Conservation (phyloP, 179 eudicot species). For the Heliamphora pulchella region DNA sequence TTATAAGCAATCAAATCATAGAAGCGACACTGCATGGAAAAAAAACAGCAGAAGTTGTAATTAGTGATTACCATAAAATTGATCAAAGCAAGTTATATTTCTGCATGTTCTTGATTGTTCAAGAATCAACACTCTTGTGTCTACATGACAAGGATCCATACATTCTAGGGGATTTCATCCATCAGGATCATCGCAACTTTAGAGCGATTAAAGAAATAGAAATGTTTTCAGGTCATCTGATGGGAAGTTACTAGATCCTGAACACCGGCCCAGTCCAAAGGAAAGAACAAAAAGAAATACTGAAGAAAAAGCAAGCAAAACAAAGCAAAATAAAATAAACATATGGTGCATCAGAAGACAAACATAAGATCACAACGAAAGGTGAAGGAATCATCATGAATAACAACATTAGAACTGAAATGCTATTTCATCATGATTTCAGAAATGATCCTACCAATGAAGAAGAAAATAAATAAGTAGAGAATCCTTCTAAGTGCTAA, state of each 20-base stretch:
- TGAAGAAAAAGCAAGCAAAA: no score
- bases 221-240: neutral
- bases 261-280: neutral
- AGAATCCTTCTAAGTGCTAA: neutral
- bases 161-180: neutral
- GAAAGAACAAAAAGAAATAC: neutral
- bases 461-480: neutral
- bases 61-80: neutral
- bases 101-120: neutral
- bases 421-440: neutral
- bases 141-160: no score
- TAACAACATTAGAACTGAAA: neutral
- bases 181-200: neutral
- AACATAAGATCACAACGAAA: neutral
- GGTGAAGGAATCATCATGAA: neutral
- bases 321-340: neutral
- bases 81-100: neutral
- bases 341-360: neutral
- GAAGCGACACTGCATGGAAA: neutral
- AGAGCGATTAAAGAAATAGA: neutral
- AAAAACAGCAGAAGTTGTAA: slow-evolving; percentile 1
- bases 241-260: neutral
- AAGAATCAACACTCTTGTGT: neutral
- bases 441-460: neutral
- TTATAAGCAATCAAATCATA: slow-evolving; percentile 3